These are phyloP conservation scores for Hypoxylon sp. DNA, from an alignment of 2,329 filamentous ascomycete species.

Conservation along the genomic window DNA sequence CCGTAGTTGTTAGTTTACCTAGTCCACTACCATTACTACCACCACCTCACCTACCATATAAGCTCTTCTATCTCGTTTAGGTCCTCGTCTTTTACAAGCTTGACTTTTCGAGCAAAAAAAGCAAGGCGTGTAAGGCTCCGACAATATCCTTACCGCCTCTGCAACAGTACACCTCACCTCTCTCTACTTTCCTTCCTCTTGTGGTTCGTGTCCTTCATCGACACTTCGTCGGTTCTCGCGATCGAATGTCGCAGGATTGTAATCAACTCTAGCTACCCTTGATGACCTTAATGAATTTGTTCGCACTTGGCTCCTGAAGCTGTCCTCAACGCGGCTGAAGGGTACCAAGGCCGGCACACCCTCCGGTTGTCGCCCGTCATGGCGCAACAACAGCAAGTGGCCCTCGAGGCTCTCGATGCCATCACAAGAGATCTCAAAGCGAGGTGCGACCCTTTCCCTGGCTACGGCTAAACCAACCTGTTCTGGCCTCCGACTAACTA, in stretches of 20 bases:
- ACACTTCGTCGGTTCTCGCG: slow-evolving; percentile 35
- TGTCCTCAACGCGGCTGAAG: slow-evolving; percentile 50
- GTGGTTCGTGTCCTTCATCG: neutral
- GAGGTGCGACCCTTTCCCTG: slow-evolving; percentile 57
- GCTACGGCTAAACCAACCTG: neutral
- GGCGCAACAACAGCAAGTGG: slow-evolving; percentile 63
- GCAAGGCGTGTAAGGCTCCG: neutral
- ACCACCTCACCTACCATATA: neutral
- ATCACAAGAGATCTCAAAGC: slow-evolving; percentile 69
- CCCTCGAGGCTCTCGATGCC: slow-evolving; percentile 68
- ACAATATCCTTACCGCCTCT: slow-evolving; percentile 7
- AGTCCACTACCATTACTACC: neutral
- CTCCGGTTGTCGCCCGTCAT: slow-evolving; percentile 49
- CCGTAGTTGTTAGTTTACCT: neutral
- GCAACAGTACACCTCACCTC: neutral
- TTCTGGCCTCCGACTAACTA: slow-evolving; percentile 3
- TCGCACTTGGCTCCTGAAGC: slow-evolving; percentile 50
- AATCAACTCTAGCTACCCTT: slow-evolving; percentile 17
- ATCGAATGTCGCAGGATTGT: slow-evolving; percentile 44
- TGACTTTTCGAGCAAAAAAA: neutral
- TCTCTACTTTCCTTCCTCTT: neutral
- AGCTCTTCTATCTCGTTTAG: neutral
- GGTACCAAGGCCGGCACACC: slow-evolving; percentile 21
- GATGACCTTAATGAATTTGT: slow-evolving; percentile 42
- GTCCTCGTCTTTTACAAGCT: slow-evolving; percentile 5